These are phyloP conservation scores for Diaporthe citriasiana DNA, from an alignment of 2,329 filamentous ascomycete species.

Conservation along the genomic window DNA sequence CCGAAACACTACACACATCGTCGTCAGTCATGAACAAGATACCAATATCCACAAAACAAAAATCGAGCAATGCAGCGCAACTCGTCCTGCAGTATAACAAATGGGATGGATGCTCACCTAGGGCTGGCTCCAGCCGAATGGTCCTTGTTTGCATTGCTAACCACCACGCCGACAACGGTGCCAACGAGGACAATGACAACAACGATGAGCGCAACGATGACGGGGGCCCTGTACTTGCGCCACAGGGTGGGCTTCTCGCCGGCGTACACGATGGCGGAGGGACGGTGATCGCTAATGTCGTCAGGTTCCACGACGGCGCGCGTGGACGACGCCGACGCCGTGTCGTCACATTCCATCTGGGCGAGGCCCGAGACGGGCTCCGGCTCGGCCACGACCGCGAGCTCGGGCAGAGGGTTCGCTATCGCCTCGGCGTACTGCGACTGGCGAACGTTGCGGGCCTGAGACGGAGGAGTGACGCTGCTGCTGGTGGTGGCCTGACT, in stretches of 20 bases:
- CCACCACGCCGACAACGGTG: slow-evolving; percentile 29
- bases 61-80: too few species aligned
- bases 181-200: slow-evolving; percentile 19
- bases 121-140: background rate
- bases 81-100: background rate
- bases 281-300: slow-evolving; percentile 35
- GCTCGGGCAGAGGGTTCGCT: slow-evolving; percentile 36
- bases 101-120: background rate
- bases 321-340: background rate
- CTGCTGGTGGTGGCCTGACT: background rate
- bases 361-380: slow-evolving; percentile 27
- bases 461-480: background rate
- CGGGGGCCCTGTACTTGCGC: slow-evolving; percentile 22
- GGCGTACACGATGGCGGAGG: slow-evolving; percentile 33
- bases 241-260: slow-evolving; percentile 31
- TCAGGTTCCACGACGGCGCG: slow-evolving; percentile 36
- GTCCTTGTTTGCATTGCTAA: slow-evolving; percentile 2
- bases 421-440: slow-evolving; percentile 38
- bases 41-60: background rate
- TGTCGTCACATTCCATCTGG: background rate
- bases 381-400: slow-evolving; percentile 10
- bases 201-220: slow-evolving; percentile 20
- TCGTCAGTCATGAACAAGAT: background rate
- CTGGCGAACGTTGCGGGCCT: background rate
- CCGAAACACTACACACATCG: background rate